phyloP scores from a whole-genome alignment of 257 asterid genomes.

The Solanum tarapatanum region DNA sequence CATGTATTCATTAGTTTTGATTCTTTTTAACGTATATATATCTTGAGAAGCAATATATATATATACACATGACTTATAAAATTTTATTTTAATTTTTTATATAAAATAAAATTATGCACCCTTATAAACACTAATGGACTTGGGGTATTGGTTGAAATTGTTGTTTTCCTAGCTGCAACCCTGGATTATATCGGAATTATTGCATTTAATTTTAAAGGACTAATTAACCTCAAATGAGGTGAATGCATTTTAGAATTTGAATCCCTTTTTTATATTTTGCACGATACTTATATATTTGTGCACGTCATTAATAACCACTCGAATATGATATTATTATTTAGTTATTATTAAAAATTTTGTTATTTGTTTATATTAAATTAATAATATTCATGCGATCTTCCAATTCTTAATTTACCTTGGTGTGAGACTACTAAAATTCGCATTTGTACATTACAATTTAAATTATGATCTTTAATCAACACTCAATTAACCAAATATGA shows the following conservation, averaged over 20 bases:
- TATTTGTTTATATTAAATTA: not conserved
- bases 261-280: too few species aligned
- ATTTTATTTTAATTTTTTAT: too few species aligned
- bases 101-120: not conserved
- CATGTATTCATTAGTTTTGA: not conserved
- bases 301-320: not conserved
- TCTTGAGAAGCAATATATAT: too few species aligned
- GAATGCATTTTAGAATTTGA: not conserved
- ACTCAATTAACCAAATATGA: not conserved
- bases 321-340: not conserved
- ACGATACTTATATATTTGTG: not conserved
- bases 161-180: not conserved
- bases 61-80: not conserved
- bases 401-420: not conserved
- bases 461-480: not conserved
- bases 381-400: not conserved
- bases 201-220: not conserved
- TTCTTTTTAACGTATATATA: too few species aligned
- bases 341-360: not conserved
- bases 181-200: not conserved
- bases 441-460: not conserved
- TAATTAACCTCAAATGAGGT: not conserved
- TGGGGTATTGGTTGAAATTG: not conserved
- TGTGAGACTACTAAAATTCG: not conserved
- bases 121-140: not conserved